These are phyloP conservation scores for Mariannaea sp. DNA, from an alignment of 2,329 filamentous ascomycete species.

Conservation along the genomic window DNA sequence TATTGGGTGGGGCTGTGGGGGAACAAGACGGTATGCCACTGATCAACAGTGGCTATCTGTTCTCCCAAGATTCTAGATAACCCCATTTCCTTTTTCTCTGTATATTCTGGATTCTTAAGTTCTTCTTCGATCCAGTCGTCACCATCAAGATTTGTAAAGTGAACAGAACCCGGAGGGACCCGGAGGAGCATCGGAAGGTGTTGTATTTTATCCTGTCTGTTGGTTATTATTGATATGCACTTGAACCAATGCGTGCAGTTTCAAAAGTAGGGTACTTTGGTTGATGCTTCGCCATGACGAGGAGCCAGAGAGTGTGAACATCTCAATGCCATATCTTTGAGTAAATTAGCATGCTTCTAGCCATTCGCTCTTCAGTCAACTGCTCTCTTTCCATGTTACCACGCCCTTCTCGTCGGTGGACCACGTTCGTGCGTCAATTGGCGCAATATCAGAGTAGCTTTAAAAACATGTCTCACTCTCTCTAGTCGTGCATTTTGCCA, in stretches of 20 bases:
- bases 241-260: conserved; percentile 1
- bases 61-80: conserved; percentile 6
- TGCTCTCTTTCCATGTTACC: too few species aligned
- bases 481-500: too few species aligned
- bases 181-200: too few species aligned
- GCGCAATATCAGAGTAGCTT: too few species aligned
- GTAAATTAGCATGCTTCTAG: too few species aligned
- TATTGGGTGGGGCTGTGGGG: conserved; percentile 4
- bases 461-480: too few species aligned
- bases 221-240: background rate
- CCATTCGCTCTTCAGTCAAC: too few species aligned
- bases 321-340: too few species aligned
- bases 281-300: background rate
- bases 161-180: too few species aligned
- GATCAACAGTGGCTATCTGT: background rate
- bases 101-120: conserved; percentile 16
- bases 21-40: conserved; percentile 1
- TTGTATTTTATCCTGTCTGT: conserved; percentile 1
- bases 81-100: background rate
- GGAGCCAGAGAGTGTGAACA: too few species aligned
- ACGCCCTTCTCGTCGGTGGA: too few species aligned
- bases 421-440: too few species aligned
- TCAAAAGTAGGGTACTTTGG: conserved; percentile 5
- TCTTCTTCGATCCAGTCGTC: conserved; percentile 7
- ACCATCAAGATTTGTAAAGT: background rate